A percentile compares a stretch with the other conserved stretches of the same genome.
These are phyloP conservation scores for Wickerhamomyces ciferrii DNA, from an alignment of 805 yeast species.

Conservation along the genomic window DNA sequence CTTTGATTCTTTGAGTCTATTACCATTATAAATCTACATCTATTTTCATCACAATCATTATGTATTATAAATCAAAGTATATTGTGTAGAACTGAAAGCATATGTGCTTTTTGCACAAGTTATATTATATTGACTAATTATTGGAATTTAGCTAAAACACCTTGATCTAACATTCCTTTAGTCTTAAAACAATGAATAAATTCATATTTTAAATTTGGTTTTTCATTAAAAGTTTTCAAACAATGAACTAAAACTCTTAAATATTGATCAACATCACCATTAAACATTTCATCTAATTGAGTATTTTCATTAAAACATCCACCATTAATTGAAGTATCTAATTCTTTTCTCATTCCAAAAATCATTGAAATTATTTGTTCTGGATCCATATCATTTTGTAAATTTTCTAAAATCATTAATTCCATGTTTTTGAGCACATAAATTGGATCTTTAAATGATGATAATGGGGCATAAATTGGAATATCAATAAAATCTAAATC, in stretches of 20 bases:
- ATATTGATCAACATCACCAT: neutral
- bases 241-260: neutral
- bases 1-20: neutral
- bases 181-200: neutral
- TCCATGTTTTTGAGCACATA: conserved; percentile 33
- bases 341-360: neutral
- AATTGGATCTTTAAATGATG: conserved; percentile 29
- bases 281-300: neutral
- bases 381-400: neutral
- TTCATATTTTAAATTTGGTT: neutral
- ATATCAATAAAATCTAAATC: conserved; percentile 16
- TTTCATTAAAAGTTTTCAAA: neutral
- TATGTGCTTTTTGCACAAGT: too few relatives aligned
- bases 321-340: neutral
- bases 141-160: neutral
- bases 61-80: too few relatives aligned
- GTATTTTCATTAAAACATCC: neutral
- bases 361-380: neutral
- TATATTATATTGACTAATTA: too few relatives aligned
- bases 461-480: conserved; percentile 26
- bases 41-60: too few relatives aligned
- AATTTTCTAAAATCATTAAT: conserved; percentile 17
- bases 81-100: neutral
- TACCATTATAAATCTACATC: too few relatives aligned
- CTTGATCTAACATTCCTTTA: neutral